A percentile compares a stretch with the other conserved stretches of the same genome.
Conservation (phyloP, 2,329 filamentous ascomycete species). For the Colletotrichum orbiculare region DNA sequence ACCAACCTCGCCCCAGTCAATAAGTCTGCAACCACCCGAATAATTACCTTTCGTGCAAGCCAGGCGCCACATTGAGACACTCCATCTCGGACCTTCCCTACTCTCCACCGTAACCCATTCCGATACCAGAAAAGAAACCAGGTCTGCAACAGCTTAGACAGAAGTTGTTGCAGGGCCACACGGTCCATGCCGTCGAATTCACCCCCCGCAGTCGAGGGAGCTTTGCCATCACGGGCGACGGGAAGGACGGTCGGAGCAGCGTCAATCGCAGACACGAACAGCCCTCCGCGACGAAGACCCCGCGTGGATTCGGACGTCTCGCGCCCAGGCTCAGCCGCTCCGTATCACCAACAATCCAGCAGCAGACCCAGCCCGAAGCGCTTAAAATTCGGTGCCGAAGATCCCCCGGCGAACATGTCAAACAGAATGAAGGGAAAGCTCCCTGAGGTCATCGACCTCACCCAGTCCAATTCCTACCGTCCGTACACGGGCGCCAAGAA, state of each 20-base stretch:
- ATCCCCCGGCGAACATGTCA: conserved; percentile 32
- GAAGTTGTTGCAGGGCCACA: conserved; percentile 37
- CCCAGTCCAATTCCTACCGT: conserved; percentile 65
- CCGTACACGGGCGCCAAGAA: conserved; percentile 83
- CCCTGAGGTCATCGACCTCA: conserved; percentile 51
- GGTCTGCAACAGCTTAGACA: conserved; percentile 36
- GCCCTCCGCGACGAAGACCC: conserved; percentile 52
- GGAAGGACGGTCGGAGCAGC: conserved; percentile 30
- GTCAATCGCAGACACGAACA: conserved; percentile 40
- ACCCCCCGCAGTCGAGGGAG: conserved; percentile 37
- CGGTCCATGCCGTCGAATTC: conserved; percentile 38
- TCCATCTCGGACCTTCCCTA: not conserved
- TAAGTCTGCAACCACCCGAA: conserved; percentile 13
- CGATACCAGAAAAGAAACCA: conserved; percentile 20
- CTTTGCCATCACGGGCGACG: conserved; percentile 37
- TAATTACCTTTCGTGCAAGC: not conserved
- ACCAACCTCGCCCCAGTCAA: conserved; percentile 9
- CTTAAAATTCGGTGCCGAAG: conserved; percentile 32
- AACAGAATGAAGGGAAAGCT: conserved; percentile 53
- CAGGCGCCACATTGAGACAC: not conserved
- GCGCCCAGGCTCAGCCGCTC: conserved; percentile 39
- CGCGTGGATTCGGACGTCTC: conserved; percentile 50
- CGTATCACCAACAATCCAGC: conserved; percentile 30
- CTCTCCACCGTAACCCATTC: not conserved
- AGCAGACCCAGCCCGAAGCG: conserved; percentile 36